Percentiles rank a stretch among this genome's conserved stretches.
Evolutionary conservation across 768 basidiomycete genomes (phyloP).

Genomic region (Tulasnella sp.): DNA sequence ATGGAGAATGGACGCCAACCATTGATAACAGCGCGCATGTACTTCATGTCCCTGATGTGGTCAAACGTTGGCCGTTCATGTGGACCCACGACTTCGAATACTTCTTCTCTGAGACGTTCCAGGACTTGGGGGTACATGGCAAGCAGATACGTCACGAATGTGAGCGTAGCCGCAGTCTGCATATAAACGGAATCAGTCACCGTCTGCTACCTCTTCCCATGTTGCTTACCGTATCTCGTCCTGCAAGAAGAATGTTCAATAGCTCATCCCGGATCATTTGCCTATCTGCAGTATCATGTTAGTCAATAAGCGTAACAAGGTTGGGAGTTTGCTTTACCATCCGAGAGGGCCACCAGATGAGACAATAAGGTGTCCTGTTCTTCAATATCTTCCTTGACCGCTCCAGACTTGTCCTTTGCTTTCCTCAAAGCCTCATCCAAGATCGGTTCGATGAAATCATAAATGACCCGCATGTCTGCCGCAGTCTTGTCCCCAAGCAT

Average conservation of each 20-base stretch:
- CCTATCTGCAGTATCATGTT: slow-evolving; percentile 34
- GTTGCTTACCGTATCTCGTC: slow-evolving; percentile 55
- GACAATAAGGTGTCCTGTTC: slow-evolving; percentile 53
- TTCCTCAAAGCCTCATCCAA: slow-evolving; percentile 37
- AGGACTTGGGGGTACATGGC: slow-evolving; percentile 40
- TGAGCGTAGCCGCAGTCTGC: slow-evolving; percentile 37
- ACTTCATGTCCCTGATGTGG: slow-evolving; percentile 46
- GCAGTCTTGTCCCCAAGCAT: slow-evolving; percentile 33
- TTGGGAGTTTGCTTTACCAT: slow-evolving; percentile 35
- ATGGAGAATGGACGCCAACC: slow-evolving; percentile 29
- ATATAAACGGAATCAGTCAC: neutral
- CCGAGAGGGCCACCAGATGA: slow-evolving; percentile 51
- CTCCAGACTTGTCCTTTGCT: neutral
- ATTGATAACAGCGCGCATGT: slow-evolving; percentile 52
- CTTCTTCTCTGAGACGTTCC: slow-evolving; percentile 37
- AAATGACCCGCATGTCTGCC: slow-evolving; percentile 36
- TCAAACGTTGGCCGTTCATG: slow-evolving; percentile 39
- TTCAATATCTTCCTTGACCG: slow-evolving; percentile 29
- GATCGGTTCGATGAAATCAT: slow-evolving; percentile 47
- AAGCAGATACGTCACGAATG: slow-evolving; percentile 44
- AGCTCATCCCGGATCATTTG: slow-evolving; percentile 63
- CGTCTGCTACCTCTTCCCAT: neutral
- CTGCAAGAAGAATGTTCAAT: slow-evolving; percentile 62
- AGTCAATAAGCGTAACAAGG: no score
- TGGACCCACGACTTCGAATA: slow-evolving; percentile 35